Base-by-base conservation (phyloP, 768 basidiomycete genomes). In the Mycena olivaceomarginata region DNA sequence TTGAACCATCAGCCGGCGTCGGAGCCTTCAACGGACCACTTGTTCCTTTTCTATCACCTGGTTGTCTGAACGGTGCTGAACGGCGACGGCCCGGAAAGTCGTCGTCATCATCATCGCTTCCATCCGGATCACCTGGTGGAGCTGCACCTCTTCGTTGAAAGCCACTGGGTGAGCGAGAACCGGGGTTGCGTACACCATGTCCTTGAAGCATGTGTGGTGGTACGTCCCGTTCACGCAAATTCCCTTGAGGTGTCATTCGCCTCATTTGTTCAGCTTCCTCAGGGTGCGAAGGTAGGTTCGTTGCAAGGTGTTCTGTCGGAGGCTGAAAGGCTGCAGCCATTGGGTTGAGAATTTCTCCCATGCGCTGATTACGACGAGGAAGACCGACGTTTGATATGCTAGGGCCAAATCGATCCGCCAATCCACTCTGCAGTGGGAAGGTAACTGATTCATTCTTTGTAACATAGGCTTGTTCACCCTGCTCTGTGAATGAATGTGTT, bases 261-360 rank as follows among this genome's bases (percentile, higher is more conserved):
- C 56, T 57, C 9, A 57, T 8, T 12, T 57, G 56, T 25, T 57
- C 56, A 13, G 9, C 56, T 16, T 57, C 60, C 10, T 39, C 60
- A 20, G 60, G 60, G 11, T 25, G n/a, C 2, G 4, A 5, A 2
- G 40, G 53, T 1, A 68, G 2, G 22, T 39, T 25, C 9, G 6
- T 4, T n/a, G 5, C 7, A 16, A 15, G 5, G 20, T 31, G 15
- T 3, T 8, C 53, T 16, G 22, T 16, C 1, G 0, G 10, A 18
- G 60, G 22, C 25, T 48, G 22, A 70, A 59, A 70, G 2, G 22
- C 25, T 7, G 56, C 7, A 18, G 40, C 68, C 43, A 70, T 45
- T 7, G 68, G 68, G 16, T 41, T 45, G 5, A 70, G 6, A n/a
- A 70, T 10, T 20, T 70, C 68, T 10, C 40, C 40, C 41, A 70